Base-by-base conservation (phyloP, 2,329 filamentous ascomycete genomes). In the Diaporthe sp. region DNA sequence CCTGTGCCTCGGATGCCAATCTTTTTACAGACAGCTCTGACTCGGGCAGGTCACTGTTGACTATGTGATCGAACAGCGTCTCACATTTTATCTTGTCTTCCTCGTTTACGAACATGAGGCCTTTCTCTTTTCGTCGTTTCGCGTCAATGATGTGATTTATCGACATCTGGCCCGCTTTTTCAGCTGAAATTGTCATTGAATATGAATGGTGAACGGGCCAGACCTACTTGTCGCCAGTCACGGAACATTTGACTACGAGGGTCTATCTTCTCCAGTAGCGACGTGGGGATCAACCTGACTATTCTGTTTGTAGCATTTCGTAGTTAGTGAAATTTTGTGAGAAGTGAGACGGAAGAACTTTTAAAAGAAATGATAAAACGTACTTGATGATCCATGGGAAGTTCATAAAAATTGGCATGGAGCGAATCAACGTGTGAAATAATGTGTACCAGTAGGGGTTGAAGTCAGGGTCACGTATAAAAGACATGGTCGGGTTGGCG, bases 1-100 rank as follows among this genome's bases (percentile, higher is more conserved):
- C 59, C 56, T 79, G 77, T 2, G 79, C 79, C 74, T 82, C 81
- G 51, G 75, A 76, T 17, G 73, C 73, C 1, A 82, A 73, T 1
- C 80, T 77, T 15, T 78, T 66, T 19, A 76, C 71, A 0, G 78
- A 77, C 44, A 73, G 77, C 44, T 82, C 80, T 1, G 79, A 78
- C 37, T 73, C 68, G 8, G 80, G 80, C 69, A 82, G 77, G 42
- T 78, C 77, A 72, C 78, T 80, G 35, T 79, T 77, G 44, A 78
- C 76, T 10, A 83, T 69, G 42, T 80, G 76, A 25, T 77, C 78
- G 68, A 83, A 83, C 22, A 82, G 59, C 6, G 80, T 59, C 13
- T 58, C 50, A 12, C 68, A 47, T 58, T 58, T 58, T 19, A 58
- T 78, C 27, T 71, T 76, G 6, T 71, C 55, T 6, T 76, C 55